phyloP scores from a whole-genome alignment of 768 basidiomycete genomes.

The Boletus rufocinnamomeus region DNA sequence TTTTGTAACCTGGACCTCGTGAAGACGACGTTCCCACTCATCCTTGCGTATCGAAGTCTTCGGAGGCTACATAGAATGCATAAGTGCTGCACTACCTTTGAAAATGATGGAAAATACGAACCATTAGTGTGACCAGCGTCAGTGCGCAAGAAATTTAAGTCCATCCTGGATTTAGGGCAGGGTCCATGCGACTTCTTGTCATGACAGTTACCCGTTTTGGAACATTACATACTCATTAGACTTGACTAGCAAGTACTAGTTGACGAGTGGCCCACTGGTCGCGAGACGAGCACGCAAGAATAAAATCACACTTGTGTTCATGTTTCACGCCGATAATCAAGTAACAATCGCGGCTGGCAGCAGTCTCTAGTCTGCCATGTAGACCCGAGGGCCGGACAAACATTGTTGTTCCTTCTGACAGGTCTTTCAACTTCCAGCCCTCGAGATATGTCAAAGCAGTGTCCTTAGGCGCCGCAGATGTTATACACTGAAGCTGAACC shows the following conservation, averaged over 20 bases:
- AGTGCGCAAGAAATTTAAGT: conserved; percentile 35
- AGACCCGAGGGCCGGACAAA: background rate
- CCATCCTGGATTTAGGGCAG: conserved; percentile 42
- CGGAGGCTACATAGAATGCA: conserved; percentile 38
- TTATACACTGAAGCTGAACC: background rate
- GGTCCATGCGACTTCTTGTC: conserved; percentile 5
- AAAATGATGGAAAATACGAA: conserved; percentile 23
- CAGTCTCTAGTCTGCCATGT: background rate
- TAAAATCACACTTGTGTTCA: background rate
- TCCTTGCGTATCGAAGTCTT: conserved; percentile 68
- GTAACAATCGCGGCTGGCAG: too few species aligned
- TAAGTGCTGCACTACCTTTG: conserved; percentile 3
- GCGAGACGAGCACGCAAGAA: background rate
- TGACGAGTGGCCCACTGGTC: background rate
- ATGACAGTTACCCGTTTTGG: conserved; percentile 8
- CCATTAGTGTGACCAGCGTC: conserved; percentile 33
- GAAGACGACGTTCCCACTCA: conserved; percentile 85
- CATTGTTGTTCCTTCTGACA: background rate
- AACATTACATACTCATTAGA: background rate
- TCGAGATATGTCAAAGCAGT: background rate
- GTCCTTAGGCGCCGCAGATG: background rate
- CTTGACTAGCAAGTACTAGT: too few species aligned
- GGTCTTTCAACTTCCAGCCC: background rate
- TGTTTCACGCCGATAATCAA: background rate
- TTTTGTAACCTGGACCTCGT: conserved; percentile 83